Base-by-base conservation (phyloP, 2,329 filamentous ascomycete species). In the Chrysoporthe austroafricana region DNA sequence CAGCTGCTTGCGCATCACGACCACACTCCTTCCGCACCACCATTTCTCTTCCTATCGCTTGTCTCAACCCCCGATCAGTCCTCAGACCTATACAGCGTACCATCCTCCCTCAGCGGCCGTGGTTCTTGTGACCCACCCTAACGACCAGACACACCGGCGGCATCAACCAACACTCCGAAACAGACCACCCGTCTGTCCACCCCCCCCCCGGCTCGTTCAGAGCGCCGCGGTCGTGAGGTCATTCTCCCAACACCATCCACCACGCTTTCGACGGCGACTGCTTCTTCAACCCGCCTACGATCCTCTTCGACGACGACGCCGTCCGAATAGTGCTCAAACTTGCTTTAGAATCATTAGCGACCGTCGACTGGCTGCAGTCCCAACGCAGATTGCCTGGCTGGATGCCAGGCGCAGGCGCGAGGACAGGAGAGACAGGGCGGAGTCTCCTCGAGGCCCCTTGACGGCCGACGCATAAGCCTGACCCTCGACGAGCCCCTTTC, bases 351-450 rank as follows among this genome's bases (percentile, higher is more conserved):
- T 43, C 62, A n/a, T 26, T 48, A 54, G 58, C 58, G 26, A 54
- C 32, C 44, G 43, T 62, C 52, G 26, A 44, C 56, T 43, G 34
- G 26, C 63, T 58, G 32, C 59, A 46, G 63, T 64, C 9, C 43
- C 56, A 32, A 48, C 59, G 50, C 59, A 43, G 63, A 46, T 21
- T 26, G 58, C 67, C 63, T 58, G 63, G 67, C 67, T 64, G 58
- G 52, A 59, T 59, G 67, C 67, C 63, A 66, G 67, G 63, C 65
- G 63, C 59, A 66, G 32, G 63, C 64, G 61, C 63, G 57, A 60
- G 67, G 59, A 62, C 52, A 59, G 43, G 18, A 48, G 36, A 54
- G 52, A 62, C 63, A 46, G 26, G 43, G 59, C 43, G 39, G 58
- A 14, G 26, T 46, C 42, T 48, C 58, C n/a, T 60, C 62, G 13